These are phyloP conservation scores for Boletus rubroflammeus DNA, from an alignment of 768 basidiomycete genomes.

Conservation along the genomic window DNA sequence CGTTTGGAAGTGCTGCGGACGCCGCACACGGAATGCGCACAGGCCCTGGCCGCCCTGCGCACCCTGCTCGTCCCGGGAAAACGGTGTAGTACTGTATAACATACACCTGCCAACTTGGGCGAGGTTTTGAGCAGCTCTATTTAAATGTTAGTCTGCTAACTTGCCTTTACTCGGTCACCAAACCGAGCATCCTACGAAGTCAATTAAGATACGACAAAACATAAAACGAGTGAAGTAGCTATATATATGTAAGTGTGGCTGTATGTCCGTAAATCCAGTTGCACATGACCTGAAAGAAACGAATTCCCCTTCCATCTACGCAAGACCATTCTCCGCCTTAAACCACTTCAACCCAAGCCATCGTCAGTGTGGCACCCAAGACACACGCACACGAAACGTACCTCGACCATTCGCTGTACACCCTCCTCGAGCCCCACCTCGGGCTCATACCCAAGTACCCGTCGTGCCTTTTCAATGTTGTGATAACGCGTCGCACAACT, in stretches of 20 bases:
- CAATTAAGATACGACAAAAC: background rate
- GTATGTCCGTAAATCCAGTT: background rate
- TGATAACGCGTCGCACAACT: conserved; percentile 80
- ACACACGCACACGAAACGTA: conserved; percentile 32
- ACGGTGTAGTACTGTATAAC: too few relatives aligned
- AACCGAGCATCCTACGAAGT: background rate
- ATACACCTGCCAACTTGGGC: too few relatives aligned
- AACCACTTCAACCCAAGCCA: conserved; percentile 19
- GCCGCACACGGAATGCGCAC: too few relatives aligned
- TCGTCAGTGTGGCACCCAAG: background rate
- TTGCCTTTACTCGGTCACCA: too few relatives aligned
- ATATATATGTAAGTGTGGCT: background rate
- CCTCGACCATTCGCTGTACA: conserved; percentile 71
- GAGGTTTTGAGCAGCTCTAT: too few relatives aligned
- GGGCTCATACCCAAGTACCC: conserved; percentile 92
- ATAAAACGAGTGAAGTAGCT: background rate
- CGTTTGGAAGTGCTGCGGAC: too few relatives aligned
- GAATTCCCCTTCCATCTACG: conserved; percentile 8
- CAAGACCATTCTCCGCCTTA: conserved; percentile 30
- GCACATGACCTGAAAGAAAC: too few relatives aligned
- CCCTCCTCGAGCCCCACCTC: conserved; percentile 87
- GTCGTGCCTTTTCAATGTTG: conserved; percentile 90
- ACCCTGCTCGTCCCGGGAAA: too few relatives aligned
- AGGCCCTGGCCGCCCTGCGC: too few relatives aligned
- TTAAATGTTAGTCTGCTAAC: too few relatives aligned